Conservation (phyloP, 2,329 filamentous ascomycete genomes). For the Moelleriella libera region DNA sequence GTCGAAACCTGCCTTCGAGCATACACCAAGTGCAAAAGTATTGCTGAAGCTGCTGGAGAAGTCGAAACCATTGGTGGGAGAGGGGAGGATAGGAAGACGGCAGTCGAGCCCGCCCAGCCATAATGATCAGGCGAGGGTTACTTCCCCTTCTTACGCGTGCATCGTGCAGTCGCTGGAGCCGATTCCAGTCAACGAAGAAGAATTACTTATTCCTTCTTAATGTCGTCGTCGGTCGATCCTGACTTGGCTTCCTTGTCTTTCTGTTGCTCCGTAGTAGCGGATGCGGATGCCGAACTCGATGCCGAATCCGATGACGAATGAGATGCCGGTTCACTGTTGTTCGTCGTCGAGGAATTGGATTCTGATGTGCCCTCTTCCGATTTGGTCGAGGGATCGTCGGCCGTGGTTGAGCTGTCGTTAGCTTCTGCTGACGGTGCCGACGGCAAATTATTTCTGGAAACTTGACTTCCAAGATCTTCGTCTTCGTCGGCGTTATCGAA, state of each 20-base stretch:
- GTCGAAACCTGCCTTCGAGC: background rate
- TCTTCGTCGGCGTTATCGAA: constrained; percentile 80
- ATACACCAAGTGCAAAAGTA: background rate
- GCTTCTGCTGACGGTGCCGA: constrained; percentile 12
- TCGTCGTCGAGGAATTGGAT: constrained; percentile 4
- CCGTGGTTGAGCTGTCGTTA: constrained; percentile 5
- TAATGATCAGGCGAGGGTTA: background rate
- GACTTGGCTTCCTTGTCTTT: constrained; percentile 12
- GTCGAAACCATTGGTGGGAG: background rate
- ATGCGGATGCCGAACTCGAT: background rate
- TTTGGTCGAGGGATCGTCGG: constrained; percentile 6
- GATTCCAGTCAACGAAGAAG: constrained; percentile 5
- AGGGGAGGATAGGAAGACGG: background rate
- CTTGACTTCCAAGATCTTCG: constrained; percentile 73
- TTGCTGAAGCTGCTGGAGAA: background rate
- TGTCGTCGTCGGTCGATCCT: constrained; percentile 13
- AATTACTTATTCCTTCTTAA: constrained; percentile 22
- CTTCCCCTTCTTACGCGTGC: background rate
- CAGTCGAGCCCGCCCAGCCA: background rate
- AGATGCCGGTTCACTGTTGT: background rate
- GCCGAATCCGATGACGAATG: too few relatives aligned
- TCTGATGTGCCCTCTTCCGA: constrained; percentile 5
- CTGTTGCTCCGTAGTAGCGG: constrained; percentile 3
- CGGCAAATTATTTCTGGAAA: constrained; percentile 40
- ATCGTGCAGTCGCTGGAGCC: background rate